phyloP scores from a whole-genome alignment of 2,329 filamentous ascomycete genomes.

The Stenocarpella maydis region DNA sequence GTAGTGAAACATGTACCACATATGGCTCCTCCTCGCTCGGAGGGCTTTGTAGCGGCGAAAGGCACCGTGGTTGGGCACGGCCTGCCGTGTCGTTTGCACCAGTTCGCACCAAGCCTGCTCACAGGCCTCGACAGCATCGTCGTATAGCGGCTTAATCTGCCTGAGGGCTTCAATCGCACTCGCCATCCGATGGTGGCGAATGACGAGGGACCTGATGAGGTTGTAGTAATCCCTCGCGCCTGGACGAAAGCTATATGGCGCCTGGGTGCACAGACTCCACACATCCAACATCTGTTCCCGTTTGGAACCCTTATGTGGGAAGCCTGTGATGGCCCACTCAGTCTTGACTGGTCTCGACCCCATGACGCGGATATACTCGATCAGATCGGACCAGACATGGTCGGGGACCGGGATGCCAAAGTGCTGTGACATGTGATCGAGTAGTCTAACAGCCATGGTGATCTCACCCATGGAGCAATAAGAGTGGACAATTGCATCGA shows the following conservation, averaged over 20 bases:
- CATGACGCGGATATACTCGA: constrained; percentile 72
- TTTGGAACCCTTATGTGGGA: constrained; percentile 46
- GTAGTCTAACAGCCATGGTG: constrained; percentile 61
- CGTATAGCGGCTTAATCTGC: constrained; percentile 42
- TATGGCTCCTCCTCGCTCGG: constrained; percentile 42
- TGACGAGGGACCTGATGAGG: constrained; percentile 51
- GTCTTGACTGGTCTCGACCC: constrained; percentile 48
- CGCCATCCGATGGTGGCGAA: neutral
- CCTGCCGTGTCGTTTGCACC: constrained; percentile 40
- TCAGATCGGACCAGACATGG: constrained; percentile 70
- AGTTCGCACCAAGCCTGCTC: constrained; percentile 36
- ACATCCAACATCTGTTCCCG: constrained; percentile 54
- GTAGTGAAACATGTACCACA: constrained; percentile 44
- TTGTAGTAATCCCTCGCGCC: constrained; percentile 64
- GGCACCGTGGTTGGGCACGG: constrained; percentile 34
- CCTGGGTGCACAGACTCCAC: constrained; percentile 66
- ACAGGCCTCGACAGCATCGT: constrained; percentile 39
- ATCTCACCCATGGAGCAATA: constrained; percentile 74
- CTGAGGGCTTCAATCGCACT: constrained; percentile 42
- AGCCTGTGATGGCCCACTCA: constrained; percentile 48
- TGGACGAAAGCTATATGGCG: constrained; percentile 65
- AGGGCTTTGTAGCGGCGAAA: constrained; percentile 40
- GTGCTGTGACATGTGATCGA: constrained; percentile 68
- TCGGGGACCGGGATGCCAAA: constrained; percentile 66
- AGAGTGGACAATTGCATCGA: constrained; percentile 72